Evolutionary conservation across 306 rosid species (phyloP), one percentile per base, ranked within the genome.

Genomic region (Potentilla sterilis): DNA sequence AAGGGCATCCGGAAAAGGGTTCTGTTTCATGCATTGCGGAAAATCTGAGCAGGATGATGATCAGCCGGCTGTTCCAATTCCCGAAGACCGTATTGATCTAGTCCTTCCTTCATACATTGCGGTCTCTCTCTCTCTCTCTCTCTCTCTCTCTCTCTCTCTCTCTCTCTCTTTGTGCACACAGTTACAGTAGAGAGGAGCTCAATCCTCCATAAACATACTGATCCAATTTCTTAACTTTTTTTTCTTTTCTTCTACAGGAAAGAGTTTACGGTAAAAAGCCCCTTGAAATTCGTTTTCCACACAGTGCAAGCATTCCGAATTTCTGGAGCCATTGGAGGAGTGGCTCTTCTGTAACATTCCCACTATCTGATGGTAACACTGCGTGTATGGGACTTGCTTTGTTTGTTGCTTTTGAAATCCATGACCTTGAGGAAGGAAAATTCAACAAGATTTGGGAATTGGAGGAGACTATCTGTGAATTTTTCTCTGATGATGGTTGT

Each of bases 311-410:
- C 2, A 61, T 14, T 71, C 75, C 37, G 0, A 6, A 46, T 0
- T 0, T 42, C 0, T 48, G 24, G 7, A 34, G 49, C 19, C 32
- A 5, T 49, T 67, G 49, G 28, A n/a, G 2, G 4, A 48, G 18
- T 70, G 75, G 64, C 32, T 46, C 62, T 44, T 76, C 75, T 3
- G 40, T 76, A 11, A 35, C 13, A 37, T 21, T 73, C 47, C 47
- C 2, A 1, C 64, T 52, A 1, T 37, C 75, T 4, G 73, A 52
- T 9, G 13, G 18, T 42, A 32, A 38, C 9, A 51, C 37, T 67
- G 0, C 40, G 2, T 70, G 62, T 16, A 70, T 49, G 2, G 74
- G 74, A 35, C 0, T 70, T 10, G 62, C n/a, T 40, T 1, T 70
- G 0, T 34, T 70, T 34, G 47, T 70, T 34, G 18, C 34, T 35